A percentile compares a stretch with the other conserved stretches of the same genome.
These are phyloP conservation scores for Pichia sp. DNA, from an alignment of 1,139 yeast species.

Conservation along the genomic window DNA sequence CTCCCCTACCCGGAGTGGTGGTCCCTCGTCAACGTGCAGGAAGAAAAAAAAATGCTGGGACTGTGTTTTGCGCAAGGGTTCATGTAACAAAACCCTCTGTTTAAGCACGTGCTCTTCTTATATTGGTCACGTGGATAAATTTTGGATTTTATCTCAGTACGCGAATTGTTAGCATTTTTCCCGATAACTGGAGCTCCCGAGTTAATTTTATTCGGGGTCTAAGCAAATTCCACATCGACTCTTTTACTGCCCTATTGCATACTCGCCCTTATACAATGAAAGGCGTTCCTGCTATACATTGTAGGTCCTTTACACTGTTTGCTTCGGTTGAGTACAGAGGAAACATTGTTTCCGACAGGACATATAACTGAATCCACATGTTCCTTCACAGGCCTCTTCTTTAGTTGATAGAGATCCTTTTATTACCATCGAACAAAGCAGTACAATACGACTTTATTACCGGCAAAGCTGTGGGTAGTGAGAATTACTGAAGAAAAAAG, in stretches of 20 bases:
- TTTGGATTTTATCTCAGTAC: neutral
- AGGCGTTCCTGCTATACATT: neutral
- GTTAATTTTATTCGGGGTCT: neutral
- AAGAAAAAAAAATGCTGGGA: neutral
- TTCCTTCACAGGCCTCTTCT: neutral
- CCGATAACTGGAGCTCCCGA: neutral
- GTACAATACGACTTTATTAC: neutral
- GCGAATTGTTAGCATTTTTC: neutral
- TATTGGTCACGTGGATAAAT: neutral
- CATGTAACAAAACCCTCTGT: neutral
- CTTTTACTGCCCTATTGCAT: neutral
- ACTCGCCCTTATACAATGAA: neutral
- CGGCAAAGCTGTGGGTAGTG: neutral
- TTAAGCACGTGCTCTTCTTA: neutral
- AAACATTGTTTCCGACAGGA: slow-evolving; percentile 4
- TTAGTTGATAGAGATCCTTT: neutral
- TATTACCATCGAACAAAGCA: neutral
- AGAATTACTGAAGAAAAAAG: neutral
- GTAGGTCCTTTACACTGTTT: neutral
- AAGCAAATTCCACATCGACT: neutral
- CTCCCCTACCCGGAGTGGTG: neutral
- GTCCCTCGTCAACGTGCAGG: neutral
- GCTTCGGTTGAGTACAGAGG: neutral
- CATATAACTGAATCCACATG: neutral
- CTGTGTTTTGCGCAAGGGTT: neutral